Base-by-base conservation (phyloP, 805 yeast genomes). In the Saccharomycopsis malanga region DNA sequence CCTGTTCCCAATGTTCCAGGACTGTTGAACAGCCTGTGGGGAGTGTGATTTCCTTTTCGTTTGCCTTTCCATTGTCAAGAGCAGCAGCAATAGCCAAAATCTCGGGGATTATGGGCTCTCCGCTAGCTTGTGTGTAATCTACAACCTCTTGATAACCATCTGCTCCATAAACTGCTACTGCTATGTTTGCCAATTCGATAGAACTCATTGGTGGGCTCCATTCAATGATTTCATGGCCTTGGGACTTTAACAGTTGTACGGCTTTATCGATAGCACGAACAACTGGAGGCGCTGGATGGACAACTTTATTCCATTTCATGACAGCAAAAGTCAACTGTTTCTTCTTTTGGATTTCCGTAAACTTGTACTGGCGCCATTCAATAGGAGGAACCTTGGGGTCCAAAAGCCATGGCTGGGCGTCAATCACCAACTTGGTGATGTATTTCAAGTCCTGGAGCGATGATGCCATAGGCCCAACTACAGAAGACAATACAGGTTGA, bases 221-320 rank as follows among this genome's bases (percentile, higher is more conserved):
- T 24, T 70, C 73, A 27, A 72, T 56, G 7, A 69, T 65, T 34
- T 64, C 68, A 49, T 68, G 71, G 12, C 78, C 79, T 4, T 61
- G 61, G 14, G 55, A 60, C 15, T 45, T 49, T 22, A 70, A 49
- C 4, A 44, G 44, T 1, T 49, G 57, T 22, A 56, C 52, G 4
- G 65, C 54, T 17, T 58, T 55, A 24, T 66, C 57, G 34, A 77
- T 34, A 9, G 71, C 77, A 51, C 81, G 65, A 4, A 61, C 54
- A 15, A 79, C 68, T 7, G 83, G 81, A 1, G 83, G 83, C 25
- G 73, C 73, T 10, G 83, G 82, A 49, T 67, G 62, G 12, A 72
- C 67, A 23, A 60, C 55, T 5, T 66, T 64, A 56, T 78, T 81
- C 59, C 69, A 70, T 24, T 54, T 54, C 55, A 72, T 53, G 14